Evolutionary conservation across 306 rosid genomes (phyloP), one percentile per base, ranked within the genome.

Genomic region (Quercus parvula): DNA sequence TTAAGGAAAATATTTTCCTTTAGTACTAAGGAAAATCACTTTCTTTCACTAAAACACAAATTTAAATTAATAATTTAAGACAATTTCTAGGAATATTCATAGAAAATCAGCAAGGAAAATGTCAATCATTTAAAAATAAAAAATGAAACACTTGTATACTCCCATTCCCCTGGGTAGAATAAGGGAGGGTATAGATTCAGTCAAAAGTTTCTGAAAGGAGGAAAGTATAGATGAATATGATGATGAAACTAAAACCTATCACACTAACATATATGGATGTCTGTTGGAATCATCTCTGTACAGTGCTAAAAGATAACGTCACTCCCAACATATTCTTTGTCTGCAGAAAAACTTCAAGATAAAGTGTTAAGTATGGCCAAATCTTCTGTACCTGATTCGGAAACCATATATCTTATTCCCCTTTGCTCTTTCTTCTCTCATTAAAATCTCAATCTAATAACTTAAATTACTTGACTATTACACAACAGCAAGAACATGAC

Each of bases 391-490:
- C 54, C 71, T 55, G 75, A 68, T 24, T 69, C 56, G 56, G 69
- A 78, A 75, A 55, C 71, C 75, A 25, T n/a, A 19, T 11, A n/a
- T 18, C 57, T 49, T 64, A 78, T 49, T 78, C 6, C 58, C 6
- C 17, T 52, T 46, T 13, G 4, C 70, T 51, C 49, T 74, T 33
- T 70, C 44, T 63, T 74, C 56, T 73, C 75, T 71, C 78, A 59
- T 55, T 70, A 79, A 75, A 71, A 75, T 28, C 69, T 52, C 44
- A 66, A 54, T 70, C 79, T 46, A 67, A 54, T 81, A 75, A 81
- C 75, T 81, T 81, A 75, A 81, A 70, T 81, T 81, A 81, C 68
- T 81, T 22, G 75, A 78, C 10, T 75, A 46, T 81, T 56, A 83
- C 63, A 22, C 54, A 81, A 46, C 46, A 76, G 54, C 18, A 73